phyloP scores from a whole-genome alignment of 2,329 filamentous ascomycete species.

The Alternaria conjuncta region DNA sequence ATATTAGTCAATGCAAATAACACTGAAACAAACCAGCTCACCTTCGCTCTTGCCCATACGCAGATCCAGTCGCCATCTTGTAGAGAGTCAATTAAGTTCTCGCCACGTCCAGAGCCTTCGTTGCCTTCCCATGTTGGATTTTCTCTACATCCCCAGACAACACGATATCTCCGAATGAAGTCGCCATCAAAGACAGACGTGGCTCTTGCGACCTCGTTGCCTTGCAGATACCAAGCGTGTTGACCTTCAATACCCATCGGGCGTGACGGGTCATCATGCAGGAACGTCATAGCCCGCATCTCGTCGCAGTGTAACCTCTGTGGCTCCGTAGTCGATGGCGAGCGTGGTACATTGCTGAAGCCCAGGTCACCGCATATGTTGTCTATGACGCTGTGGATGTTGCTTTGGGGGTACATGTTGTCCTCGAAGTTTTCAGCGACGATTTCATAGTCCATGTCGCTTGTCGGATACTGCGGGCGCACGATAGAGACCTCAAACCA shows the following conservation, averaged over 20 bases:
- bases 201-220: slow-evolving; percentile 23
- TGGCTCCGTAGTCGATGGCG: slow-evolving; percentile 9
- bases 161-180: slow-evolving; percentile 16
- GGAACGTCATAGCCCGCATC: slow-evolving; percentile 11
- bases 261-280: background rate
- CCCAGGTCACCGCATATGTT: background rate
- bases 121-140: slow-evolving; percentile 8
- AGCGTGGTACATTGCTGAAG: slow-evolving; percentile 8
- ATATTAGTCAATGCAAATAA: background rate
- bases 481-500: slow-evolving; percentile 29
- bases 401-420: background rate
- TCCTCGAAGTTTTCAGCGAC: background rate
- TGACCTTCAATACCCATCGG: slow-evolving; percentile 13
- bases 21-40: slow-evolving; percentile 2
- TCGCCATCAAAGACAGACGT: slow-evolving; percentile 18
- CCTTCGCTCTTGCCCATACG: slow-evolving; percentile 29
- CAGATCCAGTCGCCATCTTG: slow-evolving; percentile 22
- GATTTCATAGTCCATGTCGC: background rate
- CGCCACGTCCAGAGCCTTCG: slow-evolving; percentile 20
- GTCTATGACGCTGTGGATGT: background rate
- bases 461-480: background rate
- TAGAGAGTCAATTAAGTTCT: slow-evolving; percentile 22
- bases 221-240: slow-evolving; percentile 29
- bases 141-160: slow-evolving; percentile 19
- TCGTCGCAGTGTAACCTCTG: slow-evolving; percentile 17